Conservation (phyloP, 441 rosid species). For the Omphalea diandra region DNA sequence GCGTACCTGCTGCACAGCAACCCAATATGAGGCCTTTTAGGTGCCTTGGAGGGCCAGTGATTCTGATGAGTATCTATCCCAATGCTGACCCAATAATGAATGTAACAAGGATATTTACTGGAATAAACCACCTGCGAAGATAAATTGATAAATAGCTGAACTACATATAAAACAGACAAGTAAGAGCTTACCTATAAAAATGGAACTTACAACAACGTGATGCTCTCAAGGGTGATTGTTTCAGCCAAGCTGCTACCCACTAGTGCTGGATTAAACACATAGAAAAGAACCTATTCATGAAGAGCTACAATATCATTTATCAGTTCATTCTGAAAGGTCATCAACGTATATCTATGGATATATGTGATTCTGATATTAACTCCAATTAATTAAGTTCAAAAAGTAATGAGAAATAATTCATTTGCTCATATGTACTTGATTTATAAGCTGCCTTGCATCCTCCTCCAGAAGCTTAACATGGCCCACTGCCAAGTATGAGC, state of each 20-base stretch:
- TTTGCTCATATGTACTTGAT: not conserved
- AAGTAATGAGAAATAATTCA: not conserved
- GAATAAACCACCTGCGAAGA: conserved; percentile 47
- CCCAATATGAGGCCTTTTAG: conserved; percentile 35
- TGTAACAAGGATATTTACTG: conserved; percentile 32
- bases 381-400: too few relatives aligned
- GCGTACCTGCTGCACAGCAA: conserved; percentile 33
- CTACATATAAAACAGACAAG: not conserved
- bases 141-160: too few relatives aligned
- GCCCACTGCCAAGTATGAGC: conserved; percentile 52
- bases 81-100: conserved; percentile 24
- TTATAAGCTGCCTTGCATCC: conserved; percentile 36
- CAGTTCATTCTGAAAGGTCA: too few relatives aligned
- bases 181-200: too few relatives aligned
- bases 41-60: conserved; percentile 29
- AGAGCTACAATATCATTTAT: too few relatives aligned
- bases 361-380: too few relatives aligned
- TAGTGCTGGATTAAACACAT: conserved; percentile 54
- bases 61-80: conserved; percentile 32
- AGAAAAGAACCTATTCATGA: conserved; percentile 62
- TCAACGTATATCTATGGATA: too few relatives aligned
- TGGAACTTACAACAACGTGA: conserved; percentile 37
- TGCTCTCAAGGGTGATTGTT: conserved; percentile 45
- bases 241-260: conserved; percentile 50
- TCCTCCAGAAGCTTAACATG: conserved; percentile 42